Base-by-base conservation (phyloP, 768 basidiomycete genomes). In the Boletus sensibilis region DNA sequence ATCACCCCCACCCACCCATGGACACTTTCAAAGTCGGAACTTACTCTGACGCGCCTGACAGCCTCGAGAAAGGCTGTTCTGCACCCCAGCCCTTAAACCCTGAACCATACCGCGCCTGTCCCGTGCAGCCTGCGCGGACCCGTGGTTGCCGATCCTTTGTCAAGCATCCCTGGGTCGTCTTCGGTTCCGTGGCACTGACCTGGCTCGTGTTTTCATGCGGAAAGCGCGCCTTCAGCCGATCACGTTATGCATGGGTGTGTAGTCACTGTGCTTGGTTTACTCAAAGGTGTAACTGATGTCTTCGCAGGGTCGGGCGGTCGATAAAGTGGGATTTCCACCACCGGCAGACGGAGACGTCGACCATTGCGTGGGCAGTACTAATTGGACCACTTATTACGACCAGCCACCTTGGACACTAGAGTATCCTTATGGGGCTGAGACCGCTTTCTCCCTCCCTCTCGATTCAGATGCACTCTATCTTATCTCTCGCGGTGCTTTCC, bases 401-500 rank as follows among this genome's bases (percentile, higher is more conserved):
- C 50, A 39, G 0, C 71, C 71, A 2, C 13, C 53, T 3, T 73
- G 70, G 71, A 20, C 61, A 2, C 23, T 27, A 4, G 56, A 58
- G 3, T 53, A 60, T 29, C 67, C 59, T 20, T 58, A 64, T 27
- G 68, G 69, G n/a, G 69, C 72, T 2, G 63, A 66, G 45, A 49
- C 63, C 11, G 39, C 51, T 1, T 64, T 75, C 56, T 58, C 65
- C 20, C 70, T 76, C 14, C 72, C 75, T 13, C 35, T 67, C 38
- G 47, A 67, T 31, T 60, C 69, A 11, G 71, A 75, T 37, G 55
- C 44, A 7, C 58, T 75, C 43, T 72, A 62, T 47, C 56, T 76
- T 27, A 7, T 69, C 13, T 59, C 75, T 45, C 69, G 61, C 35
- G 75, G 75, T 14, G 42, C 33, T 1, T 56, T 57, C 55, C 66